Evolutionary conservation across 441 rosid genomes (phyloP).

Genomic region (Melastoma candidum): DNA sequence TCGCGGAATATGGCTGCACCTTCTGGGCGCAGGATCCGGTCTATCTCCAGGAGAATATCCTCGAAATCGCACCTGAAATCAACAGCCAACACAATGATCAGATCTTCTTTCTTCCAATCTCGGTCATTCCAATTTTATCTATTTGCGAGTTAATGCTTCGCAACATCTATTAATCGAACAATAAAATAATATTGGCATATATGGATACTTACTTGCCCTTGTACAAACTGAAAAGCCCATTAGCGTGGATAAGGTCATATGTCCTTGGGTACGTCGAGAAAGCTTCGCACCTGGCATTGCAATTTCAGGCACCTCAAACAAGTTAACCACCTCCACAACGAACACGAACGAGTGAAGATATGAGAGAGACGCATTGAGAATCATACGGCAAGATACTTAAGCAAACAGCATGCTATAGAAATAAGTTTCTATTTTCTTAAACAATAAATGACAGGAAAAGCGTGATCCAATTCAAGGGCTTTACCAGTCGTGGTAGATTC

Average conservation of each 20-base stretch:
- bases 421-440: background rate
- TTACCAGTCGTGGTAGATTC: constrained; percentile 72
- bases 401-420: background rate
- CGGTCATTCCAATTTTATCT: no score
- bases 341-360: no score
- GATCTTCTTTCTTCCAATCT: no score
- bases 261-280: constrained; percentile 80
- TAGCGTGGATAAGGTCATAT: constrained; percentile 57
- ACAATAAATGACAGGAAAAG: background rate
- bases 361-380: no score
- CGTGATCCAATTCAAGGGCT: constrained; percentile 12
- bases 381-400: no score
- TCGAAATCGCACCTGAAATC: constrained; percentile 42
- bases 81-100: no score
- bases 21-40: constrained; percentile 66
- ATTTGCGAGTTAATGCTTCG: no score
- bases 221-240: constrained; percentile 51
- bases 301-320: background rate
- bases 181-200: background rate
- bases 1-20: constrained; percentile 62
- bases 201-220: constrained; percentile 39
- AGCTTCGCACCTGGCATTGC: constrained; percentile 55
- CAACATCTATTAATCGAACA: background rate
- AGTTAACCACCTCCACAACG: no score
- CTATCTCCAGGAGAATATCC: constrained; percentile 73